phyloP scores from a whole-genome alignment of 1,139 yeast genomes.

The Yamadazyma triangularis region DNA sequence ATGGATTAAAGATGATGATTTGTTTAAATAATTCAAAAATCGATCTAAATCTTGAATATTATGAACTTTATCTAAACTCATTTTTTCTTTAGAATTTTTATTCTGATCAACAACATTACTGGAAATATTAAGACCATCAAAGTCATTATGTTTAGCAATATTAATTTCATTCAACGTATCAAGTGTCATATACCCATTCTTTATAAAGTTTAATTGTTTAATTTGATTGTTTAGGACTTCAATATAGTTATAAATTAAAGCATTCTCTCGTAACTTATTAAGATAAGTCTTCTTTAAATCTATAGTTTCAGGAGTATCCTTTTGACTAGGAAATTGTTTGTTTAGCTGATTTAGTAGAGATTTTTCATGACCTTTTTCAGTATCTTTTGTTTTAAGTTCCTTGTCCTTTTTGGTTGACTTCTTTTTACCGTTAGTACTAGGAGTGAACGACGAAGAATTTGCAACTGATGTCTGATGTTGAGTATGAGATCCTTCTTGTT shows the following conservation, averaged over 20 bases:
- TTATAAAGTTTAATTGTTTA: constrained; percentile 42
- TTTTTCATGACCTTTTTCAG: background rate
- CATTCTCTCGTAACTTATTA: constrained; percentile 42
- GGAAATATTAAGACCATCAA: constrained; percentile 5
- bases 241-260: constrained; percentile 39
- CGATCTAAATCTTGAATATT: constrained; percentile 41
- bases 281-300: constrained; percentile 31
- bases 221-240: constrained; percentile 43
- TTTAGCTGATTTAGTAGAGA: background rate
- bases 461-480: background rate
- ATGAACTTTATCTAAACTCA: constrained; percentile 39
- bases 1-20: constrained; percentile 36
- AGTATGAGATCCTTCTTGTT: background rate
- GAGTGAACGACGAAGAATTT: background rate
- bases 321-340: background rate
- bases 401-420: background rate
- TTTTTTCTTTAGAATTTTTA: constrained; percentile 21
- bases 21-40: constrained; percentile 37
- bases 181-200: constrained; percentile 43
- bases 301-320: constrained; percentile 16
- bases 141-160: background rate
- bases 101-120: background rate
- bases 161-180: constrained; percentile 32
- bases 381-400: background rate
- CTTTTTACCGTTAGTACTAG: background rate